Conservation (phyloP, 106 monocot species). For the Dendrobium nobile region DNA sequence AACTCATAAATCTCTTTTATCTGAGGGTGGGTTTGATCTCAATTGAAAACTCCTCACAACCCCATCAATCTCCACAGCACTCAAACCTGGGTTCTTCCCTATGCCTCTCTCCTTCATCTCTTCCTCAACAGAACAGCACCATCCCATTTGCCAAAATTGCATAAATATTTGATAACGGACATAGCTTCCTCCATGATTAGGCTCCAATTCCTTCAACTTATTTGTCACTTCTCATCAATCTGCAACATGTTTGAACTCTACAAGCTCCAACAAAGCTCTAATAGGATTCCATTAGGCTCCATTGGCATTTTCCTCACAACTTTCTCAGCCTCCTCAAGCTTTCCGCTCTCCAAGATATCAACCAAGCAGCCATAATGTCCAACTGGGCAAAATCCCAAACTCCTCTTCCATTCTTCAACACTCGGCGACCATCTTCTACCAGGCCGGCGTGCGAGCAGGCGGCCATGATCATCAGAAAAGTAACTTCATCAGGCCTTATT, state of each 20-base stretch:
- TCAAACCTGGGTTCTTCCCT: conserved; percentile 40
- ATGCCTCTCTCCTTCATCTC: conserved; percentile 36
- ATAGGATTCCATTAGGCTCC: conserved; percentile 23
- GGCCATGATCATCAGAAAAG: conserved; percentile 20
- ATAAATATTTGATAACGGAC: conserved; percentile 53
- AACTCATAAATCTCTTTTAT: conserved; percentile 30
- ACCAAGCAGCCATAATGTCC: conserved; percentile 51
- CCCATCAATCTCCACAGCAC: conserved; percentile 44
- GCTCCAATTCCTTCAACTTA: conserved; percentile 25
- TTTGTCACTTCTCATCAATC: conserved; percentile 7
- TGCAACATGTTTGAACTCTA: conserved; percentile 15
- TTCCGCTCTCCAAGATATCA: conserved; percentile 44
- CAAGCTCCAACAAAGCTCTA: conserved; percentile 36
- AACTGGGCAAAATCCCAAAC: conserved; percentile 20
- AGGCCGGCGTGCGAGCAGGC: conserved; percentile 43
- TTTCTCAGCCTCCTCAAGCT: conserved; percentile 29
- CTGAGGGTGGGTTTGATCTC: conserved; percentile 20
- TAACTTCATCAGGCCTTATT: conserved; percentile 14
- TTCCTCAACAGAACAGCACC: conserved; percentile 32
- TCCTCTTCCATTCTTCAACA: conserved; percentile 16
- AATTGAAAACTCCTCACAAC: conserved; percentile 24
- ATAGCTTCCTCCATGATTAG: conserved; percentile 33
- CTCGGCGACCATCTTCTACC: conserved; percentile 29
- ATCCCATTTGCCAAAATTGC: conserved; percentile 34
- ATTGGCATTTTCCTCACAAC: conserved; percentile 26